Percentiles rank a stretch among this genome's conserved stretches.
Conservation (phyloP, 495 filamentous ascomycete genomes). For the Amphirosellinia nigrospora region DNA sequence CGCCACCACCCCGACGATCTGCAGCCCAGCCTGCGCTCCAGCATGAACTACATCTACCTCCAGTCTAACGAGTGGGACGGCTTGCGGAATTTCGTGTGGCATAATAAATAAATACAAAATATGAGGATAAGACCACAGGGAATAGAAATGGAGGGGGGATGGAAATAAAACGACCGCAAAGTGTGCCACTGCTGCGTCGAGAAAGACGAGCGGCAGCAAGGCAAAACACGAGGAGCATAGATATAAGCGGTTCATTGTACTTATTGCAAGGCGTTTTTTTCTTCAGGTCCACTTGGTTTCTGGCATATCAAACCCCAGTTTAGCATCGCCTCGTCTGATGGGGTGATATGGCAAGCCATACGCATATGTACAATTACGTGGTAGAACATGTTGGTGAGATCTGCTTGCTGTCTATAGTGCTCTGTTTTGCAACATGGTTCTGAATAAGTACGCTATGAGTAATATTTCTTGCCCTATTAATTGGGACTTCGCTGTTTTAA, state of each 20-base stretch:
- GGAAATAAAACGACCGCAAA: not conserved
- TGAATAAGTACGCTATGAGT: not conserved
- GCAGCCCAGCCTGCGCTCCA: constrained; percentile 87
- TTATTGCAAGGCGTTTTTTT: constrained; percentile 12
- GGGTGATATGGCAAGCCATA: not conserved
- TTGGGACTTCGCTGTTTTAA: not conserved
- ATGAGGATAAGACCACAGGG: not conserved
- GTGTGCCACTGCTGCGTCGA: not conserved
- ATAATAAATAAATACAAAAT: constrained; percentile 72
- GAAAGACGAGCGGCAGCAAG: not conserved
- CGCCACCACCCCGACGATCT: constrained; percentile 87
- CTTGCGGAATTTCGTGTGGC: constrained; percentile 75
- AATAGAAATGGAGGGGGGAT: not conserved
- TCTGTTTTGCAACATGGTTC: not conserved
- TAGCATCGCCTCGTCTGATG: not conserved
- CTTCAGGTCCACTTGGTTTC: not conserved
- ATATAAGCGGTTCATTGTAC: not conserved
- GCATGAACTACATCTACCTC: constrained; percentile 97
- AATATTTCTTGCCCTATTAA: not conserved
- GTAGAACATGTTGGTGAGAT: not conserved
- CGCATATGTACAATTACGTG: not conserved
- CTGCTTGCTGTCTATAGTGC: not conserved
- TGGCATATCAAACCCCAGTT: not conserved
- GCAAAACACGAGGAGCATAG: not conserved
- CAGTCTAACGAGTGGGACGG: constrained; percentile 85